A percentile compares a stretch with the other conserved stretches of the same genome.
Evolutionary conservation across 139 green algal genomes (phyloP).

Genomic region (Tetradesmus obliquus): DNA sequence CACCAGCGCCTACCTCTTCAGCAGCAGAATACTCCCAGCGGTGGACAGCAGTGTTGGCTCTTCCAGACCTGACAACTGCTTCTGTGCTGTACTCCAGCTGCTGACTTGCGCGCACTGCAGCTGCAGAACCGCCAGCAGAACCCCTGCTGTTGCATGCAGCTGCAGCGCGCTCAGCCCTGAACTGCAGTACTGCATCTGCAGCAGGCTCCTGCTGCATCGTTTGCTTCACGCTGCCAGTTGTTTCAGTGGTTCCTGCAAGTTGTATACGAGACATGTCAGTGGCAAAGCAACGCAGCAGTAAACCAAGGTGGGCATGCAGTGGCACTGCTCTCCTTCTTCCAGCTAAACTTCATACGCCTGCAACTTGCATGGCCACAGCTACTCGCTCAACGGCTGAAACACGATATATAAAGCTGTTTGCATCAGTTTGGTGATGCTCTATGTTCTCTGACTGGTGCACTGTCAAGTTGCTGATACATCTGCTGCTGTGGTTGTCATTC

Average conservation of each 20-base stretch:
- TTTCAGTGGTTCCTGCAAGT: not conserved
- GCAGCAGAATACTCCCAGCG: not conserved
- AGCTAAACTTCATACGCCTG: not conserved
- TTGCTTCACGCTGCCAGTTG: not conserved
- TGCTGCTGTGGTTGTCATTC: not conserved
- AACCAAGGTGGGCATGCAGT: not conserved
- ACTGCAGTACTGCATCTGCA: not conserved
- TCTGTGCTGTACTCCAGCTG: not conserved
- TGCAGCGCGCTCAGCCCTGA: not conserved
- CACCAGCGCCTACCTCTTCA: not conserved
- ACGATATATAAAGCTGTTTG: too few relatives aligned
- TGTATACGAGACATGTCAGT: not conserved
- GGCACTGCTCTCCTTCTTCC: not conserved
- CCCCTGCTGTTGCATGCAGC: not conserved
- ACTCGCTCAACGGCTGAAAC: not conserved
- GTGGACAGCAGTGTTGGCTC: not conserved
- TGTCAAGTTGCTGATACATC: not conserved
- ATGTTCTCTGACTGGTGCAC: too few relatives aligned
- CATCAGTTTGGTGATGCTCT: too few relatives aligned
- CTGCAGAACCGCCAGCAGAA: not conserved
- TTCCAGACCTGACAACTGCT: not conserved
- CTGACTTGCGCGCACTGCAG: not conserved
- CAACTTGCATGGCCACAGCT: not conserved
- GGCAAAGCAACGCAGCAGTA: not conserved
- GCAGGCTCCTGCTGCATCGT: not conserved